phyloP scores from a whole-genome alignment of 78 protist species.

The Bodo saltans region DNA sequence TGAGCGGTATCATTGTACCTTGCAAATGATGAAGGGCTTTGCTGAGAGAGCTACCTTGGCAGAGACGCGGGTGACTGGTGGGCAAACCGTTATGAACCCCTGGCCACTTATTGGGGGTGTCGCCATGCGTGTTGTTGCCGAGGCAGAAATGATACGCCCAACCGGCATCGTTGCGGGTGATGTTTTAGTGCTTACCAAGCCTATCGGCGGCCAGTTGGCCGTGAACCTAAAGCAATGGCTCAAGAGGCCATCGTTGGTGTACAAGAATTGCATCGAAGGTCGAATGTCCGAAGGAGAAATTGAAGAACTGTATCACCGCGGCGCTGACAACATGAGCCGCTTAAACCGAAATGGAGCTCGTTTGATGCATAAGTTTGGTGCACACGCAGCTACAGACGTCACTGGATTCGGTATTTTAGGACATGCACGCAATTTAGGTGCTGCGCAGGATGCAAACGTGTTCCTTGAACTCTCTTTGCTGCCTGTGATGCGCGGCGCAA shows the following conservation, averaged over 20 bases:
- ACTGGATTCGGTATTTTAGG: constrained; percentile 68
- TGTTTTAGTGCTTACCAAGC: constrained; percentile 82
- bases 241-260: background rate
- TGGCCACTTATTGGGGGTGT: constrained; percentile 85
- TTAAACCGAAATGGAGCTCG: constrained; percentile 55
- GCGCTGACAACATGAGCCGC: constrained; percentile 54
- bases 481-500: constrained; percentile 26
- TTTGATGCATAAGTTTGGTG: constrained; percentile 64
- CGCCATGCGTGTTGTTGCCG: constrained; percentile 54
- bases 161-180: constrained; percentile 61
- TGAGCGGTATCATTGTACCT: constrained; percentile 40
- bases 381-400: constrained; percentile 84
- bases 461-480: background rate
- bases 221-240: constrained; percentile 70
- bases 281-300: background rate
- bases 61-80: constrained; percentile 62
- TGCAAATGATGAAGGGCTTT: constrained; percentile 63
- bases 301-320: background rate
- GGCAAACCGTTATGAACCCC: constrained; percentile 72
- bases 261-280: background rate
- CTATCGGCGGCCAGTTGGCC: constrained; percentile 81
- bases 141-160: constrained; percentile 56
- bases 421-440: constrained; percentile 28
- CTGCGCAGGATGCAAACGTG: background rate
- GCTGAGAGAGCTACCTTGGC: constrained; percentile 20